phyloP scores from a whole-genome alignment of 2,329 filamentous ascomycete species.

The Fusarium nelsonii region DNA sequence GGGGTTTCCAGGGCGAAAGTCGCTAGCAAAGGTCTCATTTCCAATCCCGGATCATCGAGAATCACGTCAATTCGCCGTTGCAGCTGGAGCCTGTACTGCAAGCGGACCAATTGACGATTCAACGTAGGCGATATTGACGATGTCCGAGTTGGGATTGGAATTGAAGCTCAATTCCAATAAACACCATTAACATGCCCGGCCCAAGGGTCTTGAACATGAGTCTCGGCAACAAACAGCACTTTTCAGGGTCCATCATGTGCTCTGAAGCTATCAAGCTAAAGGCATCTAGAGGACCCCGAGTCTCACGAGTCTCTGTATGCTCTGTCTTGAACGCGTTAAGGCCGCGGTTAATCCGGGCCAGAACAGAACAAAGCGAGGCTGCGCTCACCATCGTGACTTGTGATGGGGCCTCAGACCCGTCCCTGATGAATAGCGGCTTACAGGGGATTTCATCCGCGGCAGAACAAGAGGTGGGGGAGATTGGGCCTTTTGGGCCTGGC shows the following conservation, averaged over 20 bases:
- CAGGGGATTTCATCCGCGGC: conserved; percentile 45
- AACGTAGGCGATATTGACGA: conserved; percentile 18
- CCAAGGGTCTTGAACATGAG: conserved; percentile 16
- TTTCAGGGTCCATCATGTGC: conserved; percentile 40
- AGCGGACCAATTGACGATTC: conserved; percentile 38
- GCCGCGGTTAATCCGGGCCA: conserved; percentile 42
- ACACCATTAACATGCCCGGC: conserved; percentile 8
- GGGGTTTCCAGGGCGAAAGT: conserved; percentile 32
- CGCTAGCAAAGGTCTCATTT: conserved; percentile 39
- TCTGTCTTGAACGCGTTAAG: conserved; percentile 31
- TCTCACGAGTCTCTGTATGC: conserved; percentile 20
- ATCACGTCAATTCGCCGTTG: conserved; percentile 40
- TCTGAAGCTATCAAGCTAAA: conserved; percentile 23
- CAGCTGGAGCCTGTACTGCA: conserved; percentile 27
- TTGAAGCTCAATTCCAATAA: conserved; percentile 33
- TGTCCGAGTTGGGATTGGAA: conserved; percentile 28
- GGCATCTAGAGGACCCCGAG: conserved; percentile 27
- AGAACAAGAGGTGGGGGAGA: conserved; percentile 34
- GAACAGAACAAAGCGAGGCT: conserved; percentile 43
- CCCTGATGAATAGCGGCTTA: conserved; percentile 42
- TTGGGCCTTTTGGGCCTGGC: conserved; percentile 4
- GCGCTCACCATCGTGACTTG: conserved; percentile 43
- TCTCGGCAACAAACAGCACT: conserved; percentile 15
- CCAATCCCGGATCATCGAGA: conserved; percentile 34
- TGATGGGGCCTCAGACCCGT: conserved; percentile 44